Evolutionary conservation across 2,329 filamentous ascomycete genomes (phyloP), one percentile per base, ranked within the genome.

Genomic region (Colletotrichum truncatum): DNA sequence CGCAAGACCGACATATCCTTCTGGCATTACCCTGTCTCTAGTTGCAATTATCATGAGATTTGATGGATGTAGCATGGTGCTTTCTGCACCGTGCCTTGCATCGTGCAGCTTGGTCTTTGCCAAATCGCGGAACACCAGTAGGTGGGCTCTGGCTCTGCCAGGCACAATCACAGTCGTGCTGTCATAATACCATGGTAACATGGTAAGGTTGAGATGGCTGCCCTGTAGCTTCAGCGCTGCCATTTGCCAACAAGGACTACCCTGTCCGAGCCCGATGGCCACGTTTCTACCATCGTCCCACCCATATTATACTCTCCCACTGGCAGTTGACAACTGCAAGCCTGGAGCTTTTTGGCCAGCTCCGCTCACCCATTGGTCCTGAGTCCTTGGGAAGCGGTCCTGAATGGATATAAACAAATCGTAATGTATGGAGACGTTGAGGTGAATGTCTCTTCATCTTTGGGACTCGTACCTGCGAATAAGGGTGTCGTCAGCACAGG

Each of bases 1-100:
- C n/a, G 11, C 18, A 14, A 16, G 36, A n/a, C 7, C 14, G 36
- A 12, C n/a, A 12, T 39, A 16, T 39, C 3, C 10, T 39, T 16
- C 10, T 39, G 10, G 10, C 6, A 39, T 7, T n/a, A n/a, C n/a
- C n/a, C n/a, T 14, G 8, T 3, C 14, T 3, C 5, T 16, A 30
- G n/a, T 16, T 14, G 45, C 45, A 49, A 26, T 38, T 12, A 16
- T 38, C n/a, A 14, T 12, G 23, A 30, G n/a, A 8, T 30, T 7
- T 30, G 12, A 10, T 18, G 25, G 12, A 18, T 25, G 16, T 6
- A 39, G 30, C n/a, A n/a, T n/a, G 30, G 11, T 18, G 51, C 25
- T 4, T 21, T 36, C 49, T 48, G 51, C 41, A 38, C n/a, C n/a
- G 34, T 49, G 18, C 59, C 59, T 56, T 62, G 59, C 59, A 57